phyloP scores from a whole-genome alignment of 495 filamentous ascomycete genomes.

The Opeltia flavorubescens region DNA sequence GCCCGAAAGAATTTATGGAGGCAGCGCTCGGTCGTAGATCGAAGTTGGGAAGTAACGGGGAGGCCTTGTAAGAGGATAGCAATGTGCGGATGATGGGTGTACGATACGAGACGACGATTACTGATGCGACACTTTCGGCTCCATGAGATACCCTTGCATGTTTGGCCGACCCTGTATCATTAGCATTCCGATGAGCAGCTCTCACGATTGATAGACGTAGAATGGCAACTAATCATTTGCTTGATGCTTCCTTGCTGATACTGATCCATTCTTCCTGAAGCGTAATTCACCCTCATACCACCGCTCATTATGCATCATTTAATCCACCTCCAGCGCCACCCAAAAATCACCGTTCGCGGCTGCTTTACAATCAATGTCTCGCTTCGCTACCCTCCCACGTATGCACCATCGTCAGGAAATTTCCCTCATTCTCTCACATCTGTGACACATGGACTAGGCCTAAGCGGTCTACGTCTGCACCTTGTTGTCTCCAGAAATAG shows the following conservation, averaged over 20 bases:
- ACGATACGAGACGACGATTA: not conserved
- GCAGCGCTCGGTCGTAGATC: not conserved
- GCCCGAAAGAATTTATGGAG: not conserved
- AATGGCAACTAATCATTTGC: not conserved
- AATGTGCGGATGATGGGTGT: no score
- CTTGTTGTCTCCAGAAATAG: slow-evolving; percentile 14
- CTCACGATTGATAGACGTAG: no score
- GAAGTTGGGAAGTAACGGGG: not conserved
- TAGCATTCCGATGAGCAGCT: no score
- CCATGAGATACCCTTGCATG: not conserved
- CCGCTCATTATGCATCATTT: not conserved
- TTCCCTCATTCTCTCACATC: no score
- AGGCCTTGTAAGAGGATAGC: no score
- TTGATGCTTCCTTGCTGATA: not conserved
- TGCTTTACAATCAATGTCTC: no score
- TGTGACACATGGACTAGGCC: no score
- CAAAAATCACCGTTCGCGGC: no score
- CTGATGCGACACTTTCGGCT: not conserved
- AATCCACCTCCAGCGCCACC: no score
- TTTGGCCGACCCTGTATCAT: not conserved
- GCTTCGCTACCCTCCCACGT: no score
- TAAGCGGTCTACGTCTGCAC: not conserved
- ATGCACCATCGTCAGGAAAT: no score
- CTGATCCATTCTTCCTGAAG: not conserved
- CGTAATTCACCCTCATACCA: not conserved